Evolutionary conservation across 2,329 filamentous ascomycete genomes (phyloP), one percentile per base, ranked within the genome.

Genomic region (Pestalotiopsis sp.): DNA sequence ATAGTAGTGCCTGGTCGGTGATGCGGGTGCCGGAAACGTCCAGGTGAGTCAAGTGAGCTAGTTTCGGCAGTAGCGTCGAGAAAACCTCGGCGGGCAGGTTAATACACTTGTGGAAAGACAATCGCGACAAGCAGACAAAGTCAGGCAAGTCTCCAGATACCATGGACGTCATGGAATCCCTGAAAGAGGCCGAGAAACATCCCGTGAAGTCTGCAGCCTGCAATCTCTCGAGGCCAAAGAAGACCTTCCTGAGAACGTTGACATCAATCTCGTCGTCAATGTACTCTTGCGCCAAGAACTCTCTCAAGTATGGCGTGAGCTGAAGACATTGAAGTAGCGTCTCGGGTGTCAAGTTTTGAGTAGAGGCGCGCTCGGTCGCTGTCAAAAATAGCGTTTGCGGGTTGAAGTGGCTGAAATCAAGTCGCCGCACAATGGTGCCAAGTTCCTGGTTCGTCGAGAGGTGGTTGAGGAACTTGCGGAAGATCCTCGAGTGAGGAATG

Each of bases 331-430:
- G 85, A 65, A 91, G 81, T 62, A 96, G 84, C 4, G 92, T 95
- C 76, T 89, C 87, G 14, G 91, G 85, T 23, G 93, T 95, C 74
- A 96, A 80, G 80, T 95, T 94, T 76, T 89, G 89, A 68, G 93
- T 93, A 79, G 92, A 87, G 25, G 88, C 86, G 69, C 93, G 91
- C 86, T 94, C 91, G 78, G 90, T 89, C 72, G 90, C 91, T 17
- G 91, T 93, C 70, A 88, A 88, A 76, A 94, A 94, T 71, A 94
- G 85, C 67, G 92, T 91, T 67, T 92, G 90, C 25, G 92, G 93
- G 78, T 93, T 95, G 81, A 95, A 95, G 83, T 95, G 93, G 71
- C 92, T 94, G 75, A 96, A 95, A 81, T 96, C 93, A 60, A 95
- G 83, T 64, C 93, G 91, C 68, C 92, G 90, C 59, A 95, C 92